Conservation (phyloP, 2,329 filamentous ascomycete genomes). For the Colletotrichum tanaceti region DNA sequence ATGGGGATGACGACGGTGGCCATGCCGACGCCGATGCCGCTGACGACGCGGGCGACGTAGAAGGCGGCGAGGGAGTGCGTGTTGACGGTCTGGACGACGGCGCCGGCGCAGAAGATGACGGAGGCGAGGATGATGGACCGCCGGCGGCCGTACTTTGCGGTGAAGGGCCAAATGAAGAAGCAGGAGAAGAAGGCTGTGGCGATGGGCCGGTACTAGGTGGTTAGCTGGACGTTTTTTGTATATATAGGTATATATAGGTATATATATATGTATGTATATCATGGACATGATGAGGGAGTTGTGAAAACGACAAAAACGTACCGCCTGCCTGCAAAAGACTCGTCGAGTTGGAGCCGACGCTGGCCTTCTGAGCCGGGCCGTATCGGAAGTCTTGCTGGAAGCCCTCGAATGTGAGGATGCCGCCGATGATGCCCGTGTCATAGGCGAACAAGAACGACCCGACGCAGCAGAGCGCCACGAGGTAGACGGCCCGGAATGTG, state of each 20-base stretch:
- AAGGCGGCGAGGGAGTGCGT: constrained; percentile 52
- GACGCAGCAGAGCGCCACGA: constrained; percentile 52
- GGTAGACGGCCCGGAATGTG: constrained; percentile 52
- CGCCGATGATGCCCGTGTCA: constrained; percentile 57
- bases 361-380: constrained; percentile 46
- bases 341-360: constrained; percentile 54
- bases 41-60: constrained; percentile 53
- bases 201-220: too few species aligned
- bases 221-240: too few species aligned
- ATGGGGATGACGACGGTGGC: constrained; percentile 59
- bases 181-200: constrained; percentile 56
- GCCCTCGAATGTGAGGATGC: constrained; percentile 52
- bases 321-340: constrained; percentile 57
- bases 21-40: constrained; percentile 53
- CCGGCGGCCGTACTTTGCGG: constrained; percentile 54
- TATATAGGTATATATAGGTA: too few species aligned
- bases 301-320: constrained; percentile 41
- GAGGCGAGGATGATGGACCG: constrained; percentile 54
- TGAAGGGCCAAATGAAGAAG: constrained; percentile 58
- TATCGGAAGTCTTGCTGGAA: constrained; percentile 55
- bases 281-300: too few species aligned
- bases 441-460: constrained; percentile 57
- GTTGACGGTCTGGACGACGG: constrained; percentile 53
- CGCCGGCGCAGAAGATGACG: constrained; percentile 58
- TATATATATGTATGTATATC: too few species aligned